Evolutionary conservation across 108 stramenopile genomes (phyloP), one percentile per base, ranked within the genome.

Genomic region (Fragilaria radians): DNA sequence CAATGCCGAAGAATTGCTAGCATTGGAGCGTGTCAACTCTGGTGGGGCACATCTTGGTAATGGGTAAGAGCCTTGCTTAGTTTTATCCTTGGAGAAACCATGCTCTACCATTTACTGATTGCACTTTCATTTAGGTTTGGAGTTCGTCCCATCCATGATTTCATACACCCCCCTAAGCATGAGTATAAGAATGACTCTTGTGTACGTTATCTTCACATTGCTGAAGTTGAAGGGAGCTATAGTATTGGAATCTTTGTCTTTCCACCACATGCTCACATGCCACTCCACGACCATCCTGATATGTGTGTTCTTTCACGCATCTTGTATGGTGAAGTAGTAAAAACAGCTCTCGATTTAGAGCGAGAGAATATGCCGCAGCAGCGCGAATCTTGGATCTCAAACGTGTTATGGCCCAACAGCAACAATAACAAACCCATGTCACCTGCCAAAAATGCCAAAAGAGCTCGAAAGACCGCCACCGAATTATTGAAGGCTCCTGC

Each of bases 241-340:
- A 80, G 82, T 7, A 83, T 88, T 48, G 95, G 95, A 24, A 82
- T 96, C 46, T 97, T 97, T 76, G 79, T 97, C 24, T 90, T 97
- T 55, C 92, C 94, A 4, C 96, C 96, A 0, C 58, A 76, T 32
- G 77, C 88, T 21, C 57, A 74, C 46, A 97, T 97, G 45, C 96
- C 96, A 0, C 65, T 95, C 5, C 96, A 97, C 61, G 95, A 97
- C 75, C 96, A 97, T 67, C 95, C 95, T 3, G 71, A 77, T 46
- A 97, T 97, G 96, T 86, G 82, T 47, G 96, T 97, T 0, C 54
- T 96, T 19, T 86, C 80, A 29, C 76, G 90, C 46, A 78, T 97
- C 4, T 66, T 97, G 9, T 94, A 91, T 58, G 96, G 96, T 11
- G 83, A 84, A 49, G 48, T 97, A 51, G 54, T 76, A 63, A 84